These are phyloP conservation scores for Arabidopsis arenosa DNA, from an alignment of 345 rosid genomes.

Conservation along the genomic window DNA sequence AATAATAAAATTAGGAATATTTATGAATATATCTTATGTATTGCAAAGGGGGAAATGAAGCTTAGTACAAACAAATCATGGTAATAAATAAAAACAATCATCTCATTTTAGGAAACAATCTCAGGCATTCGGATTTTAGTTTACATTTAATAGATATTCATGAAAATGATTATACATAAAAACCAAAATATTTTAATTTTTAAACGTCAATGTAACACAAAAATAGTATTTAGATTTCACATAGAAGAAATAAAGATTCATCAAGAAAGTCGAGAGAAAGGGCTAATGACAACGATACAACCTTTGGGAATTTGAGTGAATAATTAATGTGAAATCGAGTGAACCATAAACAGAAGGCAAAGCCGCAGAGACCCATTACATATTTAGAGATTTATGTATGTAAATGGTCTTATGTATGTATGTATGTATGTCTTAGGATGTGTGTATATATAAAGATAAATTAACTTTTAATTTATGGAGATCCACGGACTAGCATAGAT, in stretches of 20 bases:
- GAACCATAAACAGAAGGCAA: too few relatives aligned
- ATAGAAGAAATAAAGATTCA: background rate
- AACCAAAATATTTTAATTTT: background rate
- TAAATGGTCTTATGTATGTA: background rate
- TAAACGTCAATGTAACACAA: background rate
- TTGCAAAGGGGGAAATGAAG: constrained; percentile 1
- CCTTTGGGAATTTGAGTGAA: constrained; percentile 2
- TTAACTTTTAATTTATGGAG: background rate
- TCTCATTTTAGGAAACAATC: constrained; percentile 19
- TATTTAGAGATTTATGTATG: background rate
- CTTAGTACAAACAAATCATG: constrained; percentile 29
- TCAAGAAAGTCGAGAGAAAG: background rate
- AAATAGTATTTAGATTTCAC: background rate
- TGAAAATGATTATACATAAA: constrained; percentile 17
- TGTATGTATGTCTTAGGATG: background rate
- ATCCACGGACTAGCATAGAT: background rate
- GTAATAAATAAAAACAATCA: constrained; percentile 32
- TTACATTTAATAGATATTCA: background rate
- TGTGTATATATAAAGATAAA: background rate
- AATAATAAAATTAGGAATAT: constrained; percentile 12
- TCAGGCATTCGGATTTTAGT: constrained; percentile 1
- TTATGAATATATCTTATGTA: constrained; percentile 10
- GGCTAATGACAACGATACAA: background rate
- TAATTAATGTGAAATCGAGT: background rate
- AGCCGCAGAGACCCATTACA: too few relatives aligned